Evolutionary conservation across 208 protist genomes (phyloP).

Genomic region (Wallacemonas sp.): DNA sequence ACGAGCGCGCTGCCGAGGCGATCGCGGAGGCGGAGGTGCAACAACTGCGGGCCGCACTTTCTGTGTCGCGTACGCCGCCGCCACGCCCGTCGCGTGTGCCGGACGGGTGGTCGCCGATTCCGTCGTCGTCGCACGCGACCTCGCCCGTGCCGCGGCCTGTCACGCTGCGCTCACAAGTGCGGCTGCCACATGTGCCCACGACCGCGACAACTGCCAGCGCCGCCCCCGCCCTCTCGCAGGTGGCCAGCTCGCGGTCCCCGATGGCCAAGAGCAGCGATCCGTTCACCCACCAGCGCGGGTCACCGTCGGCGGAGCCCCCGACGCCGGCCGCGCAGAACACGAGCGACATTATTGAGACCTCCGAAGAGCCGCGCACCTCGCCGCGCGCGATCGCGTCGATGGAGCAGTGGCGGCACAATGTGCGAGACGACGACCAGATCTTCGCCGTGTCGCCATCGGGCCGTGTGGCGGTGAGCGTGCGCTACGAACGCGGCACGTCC

Average conservation of each 20-base stretch:
- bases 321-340: conserved; percentile 7
- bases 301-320: not conserved
- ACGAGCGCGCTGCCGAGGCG: not conserved
- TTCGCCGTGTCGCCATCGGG: conserved; percentile 17
- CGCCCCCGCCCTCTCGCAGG: too few species aligned
- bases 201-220: not conserved
- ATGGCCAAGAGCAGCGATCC: too few species aligned
- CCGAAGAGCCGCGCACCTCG: conserved; percentile 1
- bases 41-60: not conserved
- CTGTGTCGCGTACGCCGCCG: conserved; percentile 28
- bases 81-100: conserved; percentile 8
- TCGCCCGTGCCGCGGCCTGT: conserved; percentile 71
- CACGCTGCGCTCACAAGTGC: conserved; percentile 60
- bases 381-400: conserved; percentile 1
- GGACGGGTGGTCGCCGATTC: not conserved
- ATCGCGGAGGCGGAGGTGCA: not conserved
- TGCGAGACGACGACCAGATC: conserved; percentile 14
- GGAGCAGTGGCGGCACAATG: not conserved
- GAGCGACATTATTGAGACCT: conserved; percentile 7
- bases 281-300: not conserved
- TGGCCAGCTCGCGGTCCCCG: too few species aligned
- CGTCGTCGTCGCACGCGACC: not conserved
- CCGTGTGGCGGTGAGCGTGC: conserved; percentile 5
- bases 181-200: conserved; percentile 1
- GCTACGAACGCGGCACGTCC: not conserved